A percentile compares a stretch with the other conserved stretches of the same genome.
phyloP scores from a whole-genome alignment of 306 rosid genomes.

The Malus asiatica region DNA sequence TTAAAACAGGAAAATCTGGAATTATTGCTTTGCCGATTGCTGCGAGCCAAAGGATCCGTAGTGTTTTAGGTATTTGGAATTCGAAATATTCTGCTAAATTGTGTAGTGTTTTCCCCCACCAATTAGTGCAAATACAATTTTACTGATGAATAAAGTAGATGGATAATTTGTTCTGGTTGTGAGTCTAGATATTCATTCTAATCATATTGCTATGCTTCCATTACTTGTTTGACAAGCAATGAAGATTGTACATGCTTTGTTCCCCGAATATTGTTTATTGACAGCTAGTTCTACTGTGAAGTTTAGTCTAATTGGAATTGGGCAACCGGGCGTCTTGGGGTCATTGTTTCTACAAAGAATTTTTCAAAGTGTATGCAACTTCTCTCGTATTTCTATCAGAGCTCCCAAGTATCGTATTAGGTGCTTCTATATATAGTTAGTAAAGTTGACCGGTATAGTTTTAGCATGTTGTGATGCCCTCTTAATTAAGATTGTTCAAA shows the following conservation, averaged over 20 bases:
- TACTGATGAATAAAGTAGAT: not conserved
- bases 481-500: not conserved
- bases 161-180: conserved; percentile 7
- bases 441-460: not conserved
- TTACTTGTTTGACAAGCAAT: conserved; percentile 29
- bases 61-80: not conserved
- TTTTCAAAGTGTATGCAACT: conserved; percentile 33
- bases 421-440: not conserved
- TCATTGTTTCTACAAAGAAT: conserved; percentile 81
- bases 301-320: conserved; percentile 74
- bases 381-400: not conserved
- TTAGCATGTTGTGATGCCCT: not conserved
- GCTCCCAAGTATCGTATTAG: not conserved
- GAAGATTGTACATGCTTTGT: conserved; percentile 61
- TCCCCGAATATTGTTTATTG: conserved; percentile 78
- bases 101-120: not conserved
- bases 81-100: conserved; percentile 2
- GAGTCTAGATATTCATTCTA: not conserved
- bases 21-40: conserved; percentile 76
- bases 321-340: conserved; percentile 63
- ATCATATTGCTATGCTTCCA: conserved; percentile 3
- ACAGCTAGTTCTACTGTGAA: conserved; percentile 51
- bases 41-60: conserved; percentile 71
- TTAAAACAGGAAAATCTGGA: conserved; percentile 85
- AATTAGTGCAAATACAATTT: not conserved